Percentiles rank a stretch among this genome's conserved stretches.
phyloP scores from a whole-genome alignment of 73 alveolate species.

The Tetrahymena elliotti region DNA sequence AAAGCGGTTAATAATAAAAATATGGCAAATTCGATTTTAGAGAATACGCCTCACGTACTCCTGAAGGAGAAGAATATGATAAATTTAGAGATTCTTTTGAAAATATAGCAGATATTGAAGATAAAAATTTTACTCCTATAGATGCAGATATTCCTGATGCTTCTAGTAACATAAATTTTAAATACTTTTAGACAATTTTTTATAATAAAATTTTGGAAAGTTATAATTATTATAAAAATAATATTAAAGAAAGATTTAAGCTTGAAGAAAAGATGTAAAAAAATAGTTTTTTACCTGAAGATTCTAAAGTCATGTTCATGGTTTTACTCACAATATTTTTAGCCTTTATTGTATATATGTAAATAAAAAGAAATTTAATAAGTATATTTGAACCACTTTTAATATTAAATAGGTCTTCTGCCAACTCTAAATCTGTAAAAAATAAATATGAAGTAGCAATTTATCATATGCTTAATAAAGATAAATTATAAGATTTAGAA shows the following conservation, averaged over 20 bases:
- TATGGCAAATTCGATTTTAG: background rate
- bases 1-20: background rate
- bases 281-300: background rate
- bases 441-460: background rate
- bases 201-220: no score
- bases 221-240: no score
- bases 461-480: background rate
- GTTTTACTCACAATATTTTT: background rate
- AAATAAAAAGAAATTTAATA: background rate
- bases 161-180: background rate
- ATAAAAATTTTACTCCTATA: conserved; percentile 11
- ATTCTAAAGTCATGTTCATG: background rate
- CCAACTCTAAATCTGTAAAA: background rate
- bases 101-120: conserved; percentile 15
- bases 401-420: background rate
- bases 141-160: conserved; percentile 41
- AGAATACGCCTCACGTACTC: background rate
- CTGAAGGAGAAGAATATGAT: conserved; percentile 10
- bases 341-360: background rate
- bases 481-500: background rate
- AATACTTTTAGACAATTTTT: background rate
- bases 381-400: background rate
- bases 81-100: background rate
- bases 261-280: background rate
- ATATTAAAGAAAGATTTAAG: background rate